phyloP scores from a whole-genome alignment of 148 eudicot species.

The Camellia granthamiana region DNA sequence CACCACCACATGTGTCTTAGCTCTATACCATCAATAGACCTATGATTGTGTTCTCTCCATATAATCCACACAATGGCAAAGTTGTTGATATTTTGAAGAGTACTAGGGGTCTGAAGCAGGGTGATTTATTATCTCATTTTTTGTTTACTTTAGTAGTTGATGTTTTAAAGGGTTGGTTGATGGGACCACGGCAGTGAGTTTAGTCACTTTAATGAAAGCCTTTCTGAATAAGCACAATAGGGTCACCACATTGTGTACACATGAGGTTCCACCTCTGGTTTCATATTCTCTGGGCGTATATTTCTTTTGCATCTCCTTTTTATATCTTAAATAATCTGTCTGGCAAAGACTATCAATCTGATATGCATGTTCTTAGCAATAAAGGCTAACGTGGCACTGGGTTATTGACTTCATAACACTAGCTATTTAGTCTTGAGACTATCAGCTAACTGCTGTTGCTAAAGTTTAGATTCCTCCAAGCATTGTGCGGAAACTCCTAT shows the following conservation, averaged over 20 bases:
- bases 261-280: neutral
- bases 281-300: neutral
- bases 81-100: no score
- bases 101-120: no score
- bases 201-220: no score
- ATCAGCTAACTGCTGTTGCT: conserved; percentile 11
- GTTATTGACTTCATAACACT: neutral
- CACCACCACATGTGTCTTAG: no score
- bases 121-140: no score
- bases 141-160: no score
- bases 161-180: no score
- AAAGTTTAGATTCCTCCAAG: conserved; percentile 67
- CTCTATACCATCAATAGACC: no score
- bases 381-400: neutral
- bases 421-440: conserved; percentile 8
- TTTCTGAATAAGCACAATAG: no score
- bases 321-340: neutral
- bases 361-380: conserved; percentile 6
- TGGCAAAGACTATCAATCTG: neutral
- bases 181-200: no score
- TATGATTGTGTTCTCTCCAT: no score
- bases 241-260: neutral
- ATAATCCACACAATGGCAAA: no score
- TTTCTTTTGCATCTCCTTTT: neutral
- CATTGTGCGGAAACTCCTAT: conserved; percentile 66